A percentile compares a stretch with the other conserved stretches of the same genome.
phyloP scores from a whole-genome alignment of 441 rosid genomes.

The Jatropha podagrica region DNA sequence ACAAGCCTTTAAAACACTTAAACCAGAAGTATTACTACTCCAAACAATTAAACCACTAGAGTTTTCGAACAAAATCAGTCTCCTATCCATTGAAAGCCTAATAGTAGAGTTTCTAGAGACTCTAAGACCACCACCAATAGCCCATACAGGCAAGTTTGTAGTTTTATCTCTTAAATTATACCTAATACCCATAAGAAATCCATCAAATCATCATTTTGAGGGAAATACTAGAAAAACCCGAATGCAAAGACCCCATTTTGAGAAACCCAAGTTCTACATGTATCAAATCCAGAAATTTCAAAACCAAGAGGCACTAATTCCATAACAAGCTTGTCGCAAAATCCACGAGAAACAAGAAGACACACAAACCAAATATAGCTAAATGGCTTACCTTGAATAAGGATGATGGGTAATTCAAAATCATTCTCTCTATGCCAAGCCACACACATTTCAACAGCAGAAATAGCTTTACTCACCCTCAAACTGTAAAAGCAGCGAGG shows the following conservation, averaged over 20 bases:
- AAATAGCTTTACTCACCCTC: not conserved
- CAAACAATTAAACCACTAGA: conserved; percentile 35
- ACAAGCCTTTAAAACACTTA: conserved; percentile 37
- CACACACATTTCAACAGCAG: conserved; percentile 30
- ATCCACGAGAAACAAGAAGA: conserved; percentile 25
- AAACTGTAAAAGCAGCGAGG: too few relatives aligned
- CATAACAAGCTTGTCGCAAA: conserved; percentile 30
- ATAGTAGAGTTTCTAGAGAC: conserved; percentile 38
- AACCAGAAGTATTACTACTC: conserved; percentile 35
- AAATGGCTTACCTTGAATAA: conserved; percentile 29
- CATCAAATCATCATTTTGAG: conserved; percentile 24
- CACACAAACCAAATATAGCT: conserved; percentile 23
- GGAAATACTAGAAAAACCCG: conserved; percentile 33
- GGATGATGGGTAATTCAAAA: conserved; percentile 24
- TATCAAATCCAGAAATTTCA: conserved; percentile 40
- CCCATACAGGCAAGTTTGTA: conserved; percentile 37
- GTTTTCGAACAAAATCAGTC: conserved; percentile 38
- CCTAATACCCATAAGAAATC: conserved; percentile 37
- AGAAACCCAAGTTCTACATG: conserved; percentile 35
- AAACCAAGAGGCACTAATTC: conserved; percentile 41
- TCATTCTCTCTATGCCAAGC: conserved; percentile 10
- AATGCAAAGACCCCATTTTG: conserved; percentile 42
- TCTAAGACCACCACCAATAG: conserved; percentile 33
- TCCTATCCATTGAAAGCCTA: conserved; percentile 38
- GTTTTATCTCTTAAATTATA: conserved; percentile 37